A percentile compares a stretch with the other conserved stretches of the same genome.
phyloP scores from a whole-genome alignment of 768 basidiomycete species.

The Mycena olivaceomarginata region DNA sequence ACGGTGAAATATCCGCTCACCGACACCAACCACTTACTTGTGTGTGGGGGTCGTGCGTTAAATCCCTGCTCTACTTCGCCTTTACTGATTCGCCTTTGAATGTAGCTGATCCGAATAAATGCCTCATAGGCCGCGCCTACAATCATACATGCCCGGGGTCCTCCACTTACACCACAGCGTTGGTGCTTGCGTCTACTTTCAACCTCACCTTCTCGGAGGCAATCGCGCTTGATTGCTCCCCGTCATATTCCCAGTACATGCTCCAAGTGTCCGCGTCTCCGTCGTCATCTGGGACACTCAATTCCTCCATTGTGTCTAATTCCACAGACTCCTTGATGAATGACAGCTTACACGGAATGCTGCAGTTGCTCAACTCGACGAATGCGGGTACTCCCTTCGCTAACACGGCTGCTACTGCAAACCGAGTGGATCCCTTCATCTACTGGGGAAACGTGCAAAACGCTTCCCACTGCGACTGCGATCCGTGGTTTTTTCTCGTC shows the following conservation, averaged over 20 bases:
- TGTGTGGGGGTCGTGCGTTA: not conserved
- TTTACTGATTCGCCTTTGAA: not conserved
- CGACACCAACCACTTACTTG: slow-evolving; percentile 5
- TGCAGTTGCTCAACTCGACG: slow-evolving; percentile 19
- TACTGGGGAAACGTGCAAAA: not conserved
- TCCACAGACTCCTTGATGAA: not conserved
- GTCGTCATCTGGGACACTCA: not conserved
- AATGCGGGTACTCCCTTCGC: not conserved
- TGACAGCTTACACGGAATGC: slow-evolving; percentile 5
- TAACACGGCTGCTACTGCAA: not conserved
- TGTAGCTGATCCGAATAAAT: not conserved
- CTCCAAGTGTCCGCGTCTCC: slow-evolving; percentile 14
- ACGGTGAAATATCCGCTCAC: slow-evolving; percentile 13
- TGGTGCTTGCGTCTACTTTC: not conserved
- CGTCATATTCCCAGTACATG: slow-evolving; percentile 16
- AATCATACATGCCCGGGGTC: slow-evolving; percentile 39
- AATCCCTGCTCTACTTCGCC: not conserved
- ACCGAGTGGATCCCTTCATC: not conserved
- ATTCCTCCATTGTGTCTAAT: not conserved
- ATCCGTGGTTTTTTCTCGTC: slow-evolving; percentile 28
- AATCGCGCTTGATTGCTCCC: slow-evolving; percentile 21
- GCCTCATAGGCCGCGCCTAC: slow-evolving; percentile 18
- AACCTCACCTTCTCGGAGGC: not conserved
- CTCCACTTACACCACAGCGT: not conserved
- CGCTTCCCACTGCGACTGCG: not conserved